A percentile compares a stretch with the other conserved stretches of the same genome.
Conservation (phyloP, 2,329 filamentous ascomycete genomes). For the Fusarium sp. region DNA sequence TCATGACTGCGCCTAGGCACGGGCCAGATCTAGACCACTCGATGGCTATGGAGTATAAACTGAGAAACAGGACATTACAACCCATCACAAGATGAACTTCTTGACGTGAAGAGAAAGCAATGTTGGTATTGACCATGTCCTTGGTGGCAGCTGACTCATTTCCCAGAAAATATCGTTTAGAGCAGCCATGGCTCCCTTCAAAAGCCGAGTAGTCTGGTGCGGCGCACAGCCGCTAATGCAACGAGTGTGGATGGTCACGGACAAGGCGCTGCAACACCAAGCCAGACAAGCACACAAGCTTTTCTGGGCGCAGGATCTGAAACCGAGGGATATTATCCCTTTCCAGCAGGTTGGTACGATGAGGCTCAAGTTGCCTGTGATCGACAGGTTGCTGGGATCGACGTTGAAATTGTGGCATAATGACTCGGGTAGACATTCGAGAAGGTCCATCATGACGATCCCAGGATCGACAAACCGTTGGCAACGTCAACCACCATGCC, state of each 20-base stretch:
- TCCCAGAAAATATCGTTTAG: not conserved
- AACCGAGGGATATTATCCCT: not conserved
- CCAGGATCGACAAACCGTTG: slow-evolving; percentile 7
- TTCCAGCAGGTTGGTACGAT: slow-evolving; percentile 7
- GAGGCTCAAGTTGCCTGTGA: slow-evolving; percentile 3
- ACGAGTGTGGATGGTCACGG: not conserved
- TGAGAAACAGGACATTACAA: not conserved
- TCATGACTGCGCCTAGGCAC: not conserved
- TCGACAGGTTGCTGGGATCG: not conserved
- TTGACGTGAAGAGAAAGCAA: not conserved
- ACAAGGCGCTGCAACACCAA: not conserved
- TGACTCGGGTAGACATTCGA: slow-evolving; percentile 6
- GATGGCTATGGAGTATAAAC: not conserved
- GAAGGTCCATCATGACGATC: not conserved
- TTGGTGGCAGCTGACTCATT: not conserved
- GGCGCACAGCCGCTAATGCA: slow-evolving; percentile 7
- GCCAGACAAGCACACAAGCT: not conserved
- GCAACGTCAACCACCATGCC: not conserved
- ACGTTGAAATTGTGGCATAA: slow-evolving; percentile 5
- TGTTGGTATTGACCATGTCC: not conserved
- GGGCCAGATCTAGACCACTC: not conserved
- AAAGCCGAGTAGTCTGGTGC: not conserved
- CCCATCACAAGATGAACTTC: not conserved
- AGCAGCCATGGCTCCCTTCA: not conserved
- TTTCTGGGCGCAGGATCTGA: slow-evolving; percentile 12